phyloP scores from a whole-genome alignment of 192 early-diverging fungal species.

The Anaeromyces robustus region DNA sequence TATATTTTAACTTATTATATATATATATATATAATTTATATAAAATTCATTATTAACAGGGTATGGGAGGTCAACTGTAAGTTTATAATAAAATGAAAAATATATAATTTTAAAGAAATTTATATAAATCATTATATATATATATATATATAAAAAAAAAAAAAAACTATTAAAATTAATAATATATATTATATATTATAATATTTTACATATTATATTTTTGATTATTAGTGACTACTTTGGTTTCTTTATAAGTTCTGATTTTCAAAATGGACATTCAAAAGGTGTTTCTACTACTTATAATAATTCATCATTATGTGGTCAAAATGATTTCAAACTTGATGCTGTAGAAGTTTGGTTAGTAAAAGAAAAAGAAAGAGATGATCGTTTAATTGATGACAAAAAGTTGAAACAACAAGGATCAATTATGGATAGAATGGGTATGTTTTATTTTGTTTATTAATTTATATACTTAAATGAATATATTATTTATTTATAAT shows the following conservation, averaged over 20 bases:
- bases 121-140: no score
- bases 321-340: background rate
- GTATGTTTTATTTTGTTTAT: background rate
- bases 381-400: background rate
- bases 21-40: no score
- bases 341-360: background rate
- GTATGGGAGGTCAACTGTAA: background rate
- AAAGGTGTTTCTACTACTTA: background rate
- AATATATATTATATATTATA: no score
- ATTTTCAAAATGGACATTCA: background rate
- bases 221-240: background rate
- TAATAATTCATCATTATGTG: background rate
- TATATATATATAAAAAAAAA: no score
- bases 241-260: background rate
- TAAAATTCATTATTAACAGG: background rate
- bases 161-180: no score
- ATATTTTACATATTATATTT: no score
- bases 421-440: background rate
- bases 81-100: no score
- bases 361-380: background rate
- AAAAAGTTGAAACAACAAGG: background rate
- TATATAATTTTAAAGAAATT: no score
- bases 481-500: no score
- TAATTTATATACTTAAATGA: no score
- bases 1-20: no score